Evolutionary conservation across 2,329 filamentous ascomycete genomes (phyloP).

Genomic region (Tolypocladium guangdongense): DNA sequence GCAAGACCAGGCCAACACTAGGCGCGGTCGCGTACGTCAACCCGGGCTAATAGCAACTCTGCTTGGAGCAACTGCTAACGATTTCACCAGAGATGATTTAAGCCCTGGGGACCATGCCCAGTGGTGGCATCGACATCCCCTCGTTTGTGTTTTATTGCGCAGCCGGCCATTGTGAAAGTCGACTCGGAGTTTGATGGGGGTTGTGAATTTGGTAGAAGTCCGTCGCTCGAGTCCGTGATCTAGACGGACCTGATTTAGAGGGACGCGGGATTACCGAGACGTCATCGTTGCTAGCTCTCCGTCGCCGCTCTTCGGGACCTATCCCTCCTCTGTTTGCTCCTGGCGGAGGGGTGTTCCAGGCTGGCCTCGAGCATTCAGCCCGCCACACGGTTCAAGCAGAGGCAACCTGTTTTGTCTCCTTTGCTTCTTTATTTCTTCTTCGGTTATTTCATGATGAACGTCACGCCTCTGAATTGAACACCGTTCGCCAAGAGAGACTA

Average conservation of each 20-base stretch:
- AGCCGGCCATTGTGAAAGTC: background rate
- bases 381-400: conserved; percentile 1
- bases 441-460: conserved; percentile 6
- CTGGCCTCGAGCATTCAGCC: conserved; percentile 2
- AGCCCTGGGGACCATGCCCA: background rate
- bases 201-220: conserved; percentile 2
- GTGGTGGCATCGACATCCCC: background rate
- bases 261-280: background rate
- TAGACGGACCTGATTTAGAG: background rate
- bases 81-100: conserved; percentile 16
- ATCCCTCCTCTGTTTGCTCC: background rate
- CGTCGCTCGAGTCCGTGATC: background rate
- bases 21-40: conserved; percentile 47
- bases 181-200: background rate
- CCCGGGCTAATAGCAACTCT: conserved; percentile 5
- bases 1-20: conserved; percentile 43
- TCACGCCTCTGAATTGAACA: conserved; percentile 6
- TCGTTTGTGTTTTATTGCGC: background rate
- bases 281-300: background rate
- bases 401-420: conserved; percentile 2
- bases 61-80: conserved; percentile 12
- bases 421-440: conserved; percentile 1
- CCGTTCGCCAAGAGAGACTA: background rate
- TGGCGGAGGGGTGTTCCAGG: background rate
- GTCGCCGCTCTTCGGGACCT: background rate